Percentiles rank a stretch among this genome's conserved stretches.
These are phyloP conservation scores for Penicillium arizonense DNA, from an alignment of 495 filamentous ascomycete species.

Conservation along the genomic window DNA sequence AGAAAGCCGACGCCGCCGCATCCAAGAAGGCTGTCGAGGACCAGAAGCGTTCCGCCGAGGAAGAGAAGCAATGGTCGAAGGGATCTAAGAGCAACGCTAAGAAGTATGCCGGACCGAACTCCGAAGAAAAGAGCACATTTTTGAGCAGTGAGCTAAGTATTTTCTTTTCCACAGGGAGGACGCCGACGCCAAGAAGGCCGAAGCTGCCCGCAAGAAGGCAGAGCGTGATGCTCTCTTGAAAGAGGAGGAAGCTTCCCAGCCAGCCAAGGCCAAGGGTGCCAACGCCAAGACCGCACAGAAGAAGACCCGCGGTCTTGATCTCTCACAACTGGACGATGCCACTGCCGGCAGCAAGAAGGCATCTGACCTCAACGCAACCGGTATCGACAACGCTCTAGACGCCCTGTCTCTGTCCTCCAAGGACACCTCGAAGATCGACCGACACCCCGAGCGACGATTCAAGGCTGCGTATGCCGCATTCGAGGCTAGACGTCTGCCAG, in stretches of 20 bases:
- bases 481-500: conserved; percentile 78
- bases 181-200: conserved; percentile 80
- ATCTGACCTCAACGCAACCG: conserved; percentile 68
- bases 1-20: conserved; percentile 87
- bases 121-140: not conserved
- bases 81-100: conserved; percentile 81
- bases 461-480: conserved; percentile 86
- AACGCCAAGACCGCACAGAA: conserved; percentile 63
- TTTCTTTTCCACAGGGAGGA: conserved; percentile 59
- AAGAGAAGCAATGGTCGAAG: conserved; percentile 79
- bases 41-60: conserved; percentile 62
- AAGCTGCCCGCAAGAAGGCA: conserved; percentile 82
- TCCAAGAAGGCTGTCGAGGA: conserved; percentile 70
- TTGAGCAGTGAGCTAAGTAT: conserved; percentile 12
- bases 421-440: conserved; percentile 66
- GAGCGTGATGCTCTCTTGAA: conserved; percentile 79
- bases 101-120: conserved; percentile 59
- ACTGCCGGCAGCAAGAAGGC: conserved; percentile 36
- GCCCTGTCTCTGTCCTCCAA: conserved; percentile 65
- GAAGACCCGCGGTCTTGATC: conserved; percentile 65
- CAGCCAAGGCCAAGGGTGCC: conserved; percentile 56
- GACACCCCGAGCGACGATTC: conserved; percentile 80
- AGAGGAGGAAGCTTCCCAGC: conserved; percentile 72
- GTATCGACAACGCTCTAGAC: conserved; percentile 90
- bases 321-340: conserved; percentile 64